Evolutionary conservation across 1,139 yeast genomes (phyloP), one percentile per base, ranked within the genome.

Genomic region (Scheffersomyces lignicola): DNA sequence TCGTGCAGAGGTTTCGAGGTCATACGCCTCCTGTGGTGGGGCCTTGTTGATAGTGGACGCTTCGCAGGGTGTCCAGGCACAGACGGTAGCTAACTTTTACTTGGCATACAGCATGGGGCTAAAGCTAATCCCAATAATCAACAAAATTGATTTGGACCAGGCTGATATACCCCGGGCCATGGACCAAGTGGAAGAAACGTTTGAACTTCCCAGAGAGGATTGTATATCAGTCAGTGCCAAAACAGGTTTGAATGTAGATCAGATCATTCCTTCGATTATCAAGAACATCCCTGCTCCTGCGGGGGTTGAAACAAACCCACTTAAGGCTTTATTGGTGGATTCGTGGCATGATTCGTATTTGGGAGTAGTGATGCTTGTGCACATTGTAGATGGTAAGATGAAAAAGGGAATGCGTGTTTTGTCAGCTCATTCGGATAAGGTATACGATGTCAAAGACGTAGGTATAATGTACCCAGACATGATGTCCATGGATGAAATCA

Each of bases 21-120:
- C 96, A 8, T 89, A 90, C 58, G 97, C 97, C 1, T 85, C 96
- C 0, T 92, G 97, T 66, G 95, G 94, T 24, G 98, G 98, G 9
- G 97, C 97, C 0, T 62, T 92, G 32, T 59, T 92, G 31, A 62
- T 92, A 16, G 96, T 92, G 1, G 98, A 92, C 65, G 97, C 97
- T 1, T 75, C 92, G 2, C 97, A 92, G 54, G 98, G 98, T 32
- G 89, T 92, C 4, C 97, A 89, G 56, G 97, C 98, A 0, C 98
- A 92, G 56, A 92, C 98, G 0, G 97, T 92, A 7, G 97, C 98
- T 24, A 92, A 92, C 56, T 90, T 87, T 58, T 87, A 83, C 51
- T 69, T 90, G 38, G 98, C 98, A 0, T 85, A 85, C 53, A 83
- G 92, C 41, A 74, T 88, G 79, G 88, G 85, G 8, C 70, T 92